A percentile compares a stretch with the other conserved stretches of the same genome.
Conservation (phyloP, 345 rosid genomes). For the Eucalyptus pauciflora region DNA sequence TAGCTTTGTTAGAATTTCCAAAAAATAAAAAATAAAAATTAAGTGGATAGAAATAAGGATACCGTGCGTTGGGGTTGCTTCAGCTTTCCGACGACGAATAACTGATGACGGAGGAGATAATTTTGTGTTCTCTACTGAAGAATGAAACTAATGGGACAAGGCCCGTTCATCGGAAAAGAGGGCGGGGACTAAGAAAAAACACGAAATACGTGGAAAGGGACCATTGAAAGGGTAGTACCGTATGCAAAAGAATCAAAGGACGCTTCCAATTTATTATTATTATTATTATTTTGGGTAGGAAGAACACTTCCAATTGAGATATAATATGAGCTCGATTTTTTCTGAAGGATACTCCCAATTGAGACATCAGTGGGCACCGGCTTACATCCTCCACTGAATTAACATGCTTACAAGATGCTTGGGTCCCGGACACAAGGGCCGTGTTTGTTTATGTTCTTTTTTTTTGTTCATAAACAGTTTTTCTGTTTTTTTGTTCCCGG, state of each 20-base stretch:
- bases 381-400: not conserved
- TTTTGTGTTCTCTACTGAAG: not conserved
- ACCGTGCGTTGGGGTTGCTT: not conserved
- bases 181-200: not conserved
- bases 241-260: not conserved
- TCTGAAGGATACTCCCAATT: not conserved
- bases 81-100: not conserved
- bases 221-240: not conserved
- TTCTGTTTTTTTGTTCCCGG: too few relatives aligned
- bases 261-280: not conserved
- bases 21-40: not conserved
- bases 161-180: not conserved
- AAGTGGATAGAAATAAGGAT: not conserved
- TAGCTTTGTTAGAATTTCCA: not conserved
- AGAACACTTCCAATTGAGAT: not conserved
- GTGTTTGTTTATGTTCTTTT: too few relatives aligned
- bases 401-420: not conserved
- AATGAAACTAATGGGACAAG: not conserved
- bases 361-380: not conserved
- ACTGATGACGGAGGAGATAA: not conserved
- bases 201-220: not conserved
- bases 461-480: too few relatives aligned
- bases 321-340: too few relatives aligned
- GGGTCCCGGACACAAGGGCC: not conserved
- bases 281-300: not conserved